Evolutionary conservation across 768 basidiomycete species (phyloP), one percentile per base, ranked within the genome.

Genomic region (Tephrocybe sp.): DNA sequence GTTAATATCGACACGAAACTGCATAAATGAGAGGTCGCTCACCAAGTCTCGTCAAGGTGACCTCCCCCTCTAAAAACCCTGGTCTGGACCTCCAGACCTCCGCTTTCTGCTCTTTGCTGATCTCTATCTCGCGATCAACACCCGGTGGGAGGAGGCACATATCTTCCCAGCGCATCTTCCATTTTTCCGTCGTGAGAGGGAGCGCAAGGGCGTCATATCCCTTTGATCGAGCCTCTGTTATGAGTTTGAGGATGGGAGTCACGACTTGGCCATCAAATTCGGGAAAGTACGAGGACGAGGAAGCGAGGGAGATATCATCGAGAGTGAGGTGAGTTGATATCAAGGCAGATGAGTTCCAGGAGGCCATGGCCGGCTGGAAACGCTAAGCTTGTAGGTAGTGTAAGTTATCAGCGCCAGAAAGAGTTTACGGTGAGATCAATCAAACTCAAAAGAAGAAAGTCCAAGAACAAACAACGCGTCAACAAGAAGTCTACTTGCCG

Each of bases 1-100:
- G 11, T 23, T 33, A 25, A 2, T 25, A 3, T 40, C 30, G 46
- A 9, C 20, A 37, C 20, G 39, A 23, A 28, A 24, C 8, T 44
- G 18, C 41, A n/a, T 11, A 25, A 32, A 20, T 40, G 30, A 20
- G 18, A 6, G 14, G 18, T 7, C 38, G 73, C 86, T 59, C 61
- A 90, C 90, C 94, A n/a, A 96, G 76, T 56, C 88, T 75, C 14
- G 91, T 91, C 49, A 97, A 81, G 47, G 90, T 96, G 49, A 98
- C 86, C 70, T 99, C 97, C 51, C 88, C 89, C 33, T 77, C 71
- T 61, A 79, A 65, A 67, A 98, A 95, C 33, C 76, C 83, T 24
- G 93, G 93, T 18, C 82, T 81, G 48, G 82, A 77, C 62, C 97
- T 80, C 97, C 97, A 99, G 14, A 72, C 71, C 69, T 99, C 97